phyloP scores from a whole-genome alignment of 1,139 yeast genomes.

The Suhomyces bribrorum region DNA sequence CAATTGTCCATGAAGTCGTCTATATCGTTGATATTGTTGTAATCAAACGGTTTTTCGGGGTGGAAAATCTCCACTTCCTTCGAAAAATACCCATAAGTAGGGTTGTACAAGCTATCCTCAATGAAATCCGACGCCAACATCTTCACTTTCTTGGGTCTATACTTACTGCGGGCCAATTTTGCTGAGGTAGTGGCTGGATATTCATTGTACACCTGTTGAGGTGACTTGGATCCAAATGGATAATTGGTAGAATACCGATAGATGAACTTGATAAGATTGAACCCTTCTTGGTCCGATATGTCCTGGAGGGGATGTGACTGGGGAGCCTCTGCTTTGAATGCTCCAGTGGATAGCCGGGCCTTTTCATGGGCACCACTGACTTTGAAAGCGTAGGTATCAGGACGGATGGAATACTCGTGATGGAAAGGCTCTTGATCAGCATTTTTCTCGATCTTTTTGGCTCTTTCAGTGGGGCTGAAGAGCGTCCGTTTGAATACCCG shows the following conservation, averaged over 20 bases:
- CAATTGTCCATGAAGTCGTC: conserved; percentile 73
- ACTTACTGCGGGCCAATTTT: conserved; percentile 44
- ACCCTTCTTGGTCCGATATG: conserved; percentile 15
- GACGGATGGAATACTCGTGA: conserved; percentile 51
- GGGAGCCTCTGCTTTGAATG: conserved; percentile 7
- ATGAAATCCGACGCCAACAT: conserved; percentile 79
- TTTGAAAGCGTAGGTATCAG: conserved; percentile 51
- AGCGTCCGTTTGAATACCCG: conserved; percentile 14
- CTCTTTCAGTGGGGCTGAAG: conserved; percentile 24
- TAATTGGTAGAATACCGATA: conserved; percentile 48
- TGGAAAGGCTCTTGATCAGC: conserved; percentile 31
- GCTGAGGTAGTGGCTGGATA: conserved; percentile 46
- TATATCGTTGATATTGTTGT: conserved; percentile 56
- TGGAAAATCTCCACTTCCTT: conserved; percentile 78
- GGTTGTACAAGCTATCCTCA: conserved; percentile 82
- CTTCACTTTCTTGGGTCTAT: conserved; percentile 62
- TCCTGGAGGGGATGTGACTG: conserved; percentile 35
- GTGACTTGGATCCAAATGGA: conserved; percentile 41
- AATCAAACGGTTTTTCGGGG: conserved; percentile 61
- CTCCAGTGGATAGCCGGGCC: conserved; percentile 5
- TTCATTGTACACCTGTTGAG: conserved; percentile 42
- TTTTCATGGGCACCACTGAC: conserved; percentile 33
- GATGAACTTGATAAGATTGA: conserved; percentile 39
- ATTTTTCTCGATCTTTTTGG: conserved; percentile 21
- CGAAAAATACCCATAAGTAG: conserved; percentile 78